phyloP scores from a whole-genome alignment of 495 filamentous ascomycete genomes.

The Aspergillus cavernicola region DNA sequence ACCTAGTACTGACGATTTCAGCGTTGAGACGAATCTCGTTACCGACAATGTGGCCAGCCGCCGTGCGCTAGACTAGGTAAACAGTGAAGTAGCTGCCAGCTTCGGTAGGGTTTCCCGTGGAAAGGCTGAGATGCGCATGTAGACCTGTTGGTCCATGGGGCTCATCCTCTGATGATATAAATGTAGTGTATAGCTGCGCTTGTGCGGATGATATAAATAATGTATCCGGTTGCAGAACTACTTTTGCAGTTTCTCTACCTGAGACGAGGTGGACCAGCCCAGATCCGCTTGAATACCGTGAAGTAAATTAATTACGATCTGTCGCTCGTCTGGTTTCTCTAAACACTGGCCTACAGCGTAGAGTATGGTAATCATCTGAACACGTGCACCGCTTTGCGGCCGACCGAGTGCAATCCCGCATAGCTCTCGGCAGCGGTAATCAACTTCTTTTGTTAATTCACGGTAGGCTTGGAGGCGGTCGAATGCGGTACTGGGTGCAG shows the following conservation, averaged over 20 bases:
- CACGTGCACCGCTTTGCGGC: conserved; percentile 32
- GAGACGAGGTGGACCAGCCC: conserved; percentile 36
- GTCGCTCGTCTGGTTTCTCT: conserved; percentile 31
- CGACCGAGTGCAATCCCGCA: conserved; percentile 38
- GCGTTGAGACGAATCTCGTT: too few species aligned
- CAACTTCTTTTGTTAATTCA: conserved; percentile 43
- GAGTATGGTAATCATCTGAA: conserved; percentile 37
- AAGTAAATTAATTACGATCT: conserved; percentile 36
- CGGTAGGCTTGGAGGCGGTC: conserved; percentile 40
- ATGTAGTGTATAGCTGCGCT: too few species aligned
- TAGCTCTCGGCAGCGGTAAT: conserved; percentile 37
- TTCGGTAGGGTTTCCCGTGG: too few species aligned
- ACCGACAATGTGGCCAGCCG: too few species aligned
- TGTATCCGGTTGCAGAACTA: too few species aligned
- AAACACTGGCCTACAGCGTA: conserved; percentile 39
- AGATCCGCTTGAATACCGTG: conserved; percentile 37
- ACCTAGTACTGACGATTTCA: too few species aligned
- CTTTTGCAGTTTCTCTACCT: conserved; percentile 29
- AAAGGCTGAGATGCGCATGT: too few species aligned
- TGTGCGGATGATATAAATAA: too few species aligned
- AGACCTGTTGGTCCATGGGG: too few species aligned
- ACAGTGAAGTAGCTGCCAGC: too few species aligned
- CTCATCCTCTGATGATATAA: too few species aligned
- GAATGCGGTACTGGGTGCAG: conserved; percentile 36
- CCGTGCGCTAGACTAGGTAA: too few species aligned